Evolutionary conservation across 2,329 filamentous ascomycete genomes (phyloP), one percentile per base, ranked within the genome.

Genomic region (Colletotrichum tanaceti): DNA sequence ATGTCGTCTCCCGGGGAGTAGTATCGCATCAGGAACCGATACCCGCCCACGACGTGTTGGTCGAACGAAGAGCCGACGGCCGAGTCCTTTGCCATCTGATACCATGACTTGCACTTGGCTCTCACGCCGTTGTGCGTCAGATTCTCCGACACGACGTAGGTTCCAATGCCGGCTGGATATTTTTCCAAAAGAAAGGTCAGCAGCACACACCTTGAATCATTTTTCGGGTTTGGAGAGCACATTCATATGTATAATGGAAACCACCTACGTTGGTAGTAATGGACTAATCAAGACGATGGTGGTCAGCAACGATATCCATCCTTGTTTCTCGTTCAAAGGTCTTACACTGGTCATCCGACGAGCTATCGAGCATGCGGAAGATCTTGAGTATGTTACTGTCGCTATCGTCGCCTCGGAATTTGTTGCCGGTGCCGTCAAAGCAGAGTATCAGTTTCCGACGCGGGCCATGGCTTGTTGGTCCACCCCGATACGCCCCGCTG

Each of bases 41-140:
- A 96, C 1, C 92, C 93, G 9, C 90, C 92, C 73, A 96, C 92
- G 13, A 96, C 93, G 79, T 96, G 93, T 65, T 93, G 86, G 72
- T 91, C 92, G 71, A 97, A 95, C 0, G 90, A 93, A 0, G 91
- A 91, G 1, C 93, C 93, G 69, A 97, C 79, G 11, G 92, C 93
- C 3, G 91, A 92, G 77, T 96, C 93, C 73, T 93, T 93, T 68
- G 91, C 89, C 73, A 93, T 92, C 50, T 85, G 79, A 74, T 90
- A 91, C 87, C 89, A 92, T 10, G 88, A 90, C 70, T 85, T 86
- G 65, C 92, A 73, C 16, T 88, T 85, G 7, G 88, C 86, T 24
- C 84, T 76, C 0, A 83, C 73, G 13, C 87, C 84, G 0, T 86
- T 90, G 72, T 88, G 86, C 1, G 85, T 86, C 50, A 91, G 80